A percentile compares a stretch with the other conserved stretches of the same genome.
These are phyloP conservation scores for Solanum ossicruentum DNA, from an alignment of 257 asterid species.

Conservation along the genomic window DNA sequence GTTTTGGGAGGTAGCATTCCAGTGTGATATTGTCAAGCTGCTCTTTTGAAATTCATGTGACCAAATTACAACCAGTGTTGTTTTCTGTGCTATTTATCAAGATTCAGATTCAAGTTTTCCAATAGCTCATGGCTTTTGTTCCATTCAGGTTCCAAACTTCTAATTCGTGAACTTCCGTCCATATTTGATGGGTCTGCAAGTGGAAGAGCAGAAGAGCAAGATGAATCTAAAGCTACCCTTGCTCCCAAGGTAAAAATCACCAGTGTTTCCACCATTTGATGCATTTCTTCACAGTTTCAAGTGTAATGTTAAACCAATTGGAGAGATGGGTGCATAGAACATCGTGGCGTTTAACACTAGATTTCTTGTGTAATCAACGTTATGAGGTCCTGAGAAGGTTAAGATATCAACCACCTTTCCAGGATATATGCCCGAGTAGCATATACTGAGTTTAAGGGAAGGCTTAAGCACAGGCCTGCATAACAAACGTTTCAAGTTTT, in stretches of 20 bases:
- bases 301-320: neutral
- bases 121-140: neutral
- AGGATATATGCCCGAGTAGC: neutral
- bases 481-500: neutral
- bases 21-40: neutral
- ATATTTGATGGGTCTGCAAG: constrained; percentile 79
- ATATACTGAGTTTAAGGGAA: neutral
- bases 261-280: neutral
- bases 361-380: neutral
- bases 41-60: neutral
- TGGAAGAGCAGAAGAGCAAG: constrained; percentile 61
- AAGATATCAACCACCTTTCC: neutral
- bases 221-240: constrained; percentile 61
- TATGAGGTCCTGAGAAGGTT: neutral
- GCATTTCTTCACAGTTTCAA: neutral
- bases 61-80: neutral
- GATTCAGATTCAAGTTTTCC: neutral
- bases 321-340: neutral
- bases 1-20: neutral
- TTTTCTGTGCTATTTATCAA: neutral
- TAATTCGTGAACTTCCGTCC: constrained; percentile 73
- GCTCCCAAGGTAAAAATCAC: constrained; percentile 69
- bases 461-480: neutral
- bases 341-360: neutral
- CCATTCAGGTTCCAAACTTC: constrained; percentile 69